phyloP scores from a whole-genome alignment of 805 yeast species.

The Lipomyces japonicus region DNA sequence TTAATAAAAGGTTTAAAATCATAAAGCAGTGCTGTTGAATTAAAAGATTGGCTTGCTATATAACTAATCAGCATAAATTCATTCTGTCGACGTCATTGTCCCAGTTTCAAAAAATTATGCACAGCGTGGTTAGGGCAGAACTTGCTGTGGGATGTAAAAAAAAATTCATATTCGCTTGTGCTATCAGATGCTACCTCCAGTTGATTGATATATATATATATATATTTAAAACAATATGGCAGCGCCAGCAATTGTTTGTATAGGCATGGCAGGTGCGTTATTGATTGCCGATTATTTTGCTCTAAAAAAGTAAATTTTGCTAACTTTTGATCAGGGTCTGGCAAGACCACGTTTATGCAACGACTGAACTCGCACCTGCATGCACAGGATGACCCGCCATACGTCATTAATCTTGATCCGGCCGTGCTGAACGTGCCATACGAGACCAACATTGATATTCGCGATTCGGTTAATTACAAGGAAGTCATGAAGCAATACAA shows the following conservation, averaged over 20 bases:
- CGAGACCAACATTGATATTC: conserved; percentile 88
- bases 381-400: conserved; percentile 65
- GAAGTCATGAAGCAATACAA: conserved; percentile 95
- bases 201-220: too few species aligned
- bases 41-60: too few species aligned
- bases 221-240: too few species aligned
- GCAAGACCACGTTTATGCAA: conserved; percentile 97
- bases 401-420: conserved; percentile 92
- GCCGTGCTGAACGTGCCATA: conserved; percentile 93
- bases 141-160: too few species aligned
- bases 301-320: neutral
- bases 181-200: too few species aligned
- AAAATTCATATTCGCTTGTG: too few species aligned
- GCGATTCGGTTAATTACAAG: conserved; percentile 92
- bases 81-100: too few species aligned
- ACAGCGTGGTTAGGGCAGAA: too few species aligned
- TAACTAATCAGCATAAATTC: too few species aligned
- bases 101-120: too few species aligned
- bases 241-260: conserved; percentile 46
- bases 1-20: too few species aligned
- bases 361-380: conserved; percentile 86
- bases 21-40: too few species aligned
- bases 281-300: neutral
- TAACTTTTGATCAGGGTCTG: conserved; percentile 49
- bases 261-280: conserved; percentile 47